Percentiles rank a stretch among this genome's conserved stretches.
Evolutionary conservation across 2,329 filamentous ascomycete species (phyloP).

Genomic region (Akanthomyces muscarius): DNA sequence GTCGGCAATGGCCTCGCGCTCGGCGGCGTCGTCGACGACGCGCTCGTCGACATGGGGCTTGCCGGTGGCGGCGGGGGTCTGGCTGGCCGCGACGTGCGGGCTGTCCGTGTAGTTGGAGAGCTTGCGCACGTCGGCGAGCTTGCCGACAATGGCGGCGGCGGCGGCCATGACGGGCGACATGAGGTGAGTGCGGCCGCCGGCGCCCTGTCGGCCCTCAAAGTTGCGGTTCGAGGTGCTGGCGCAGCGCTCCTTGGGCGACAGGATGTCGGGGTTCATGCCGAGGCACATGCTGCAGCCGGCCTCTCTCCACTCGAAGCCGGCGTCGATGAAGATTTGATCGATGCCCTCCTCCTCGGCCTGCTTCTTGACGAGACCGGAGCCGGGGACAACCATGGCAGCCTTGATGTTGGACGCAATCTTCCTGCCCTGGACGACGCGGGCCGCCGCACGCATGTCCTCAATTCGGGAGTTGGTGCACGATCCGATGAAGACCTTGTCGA

Average conservation of each 20-base stretch:
- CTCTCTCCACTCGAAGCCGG: conserved; percentile 97
- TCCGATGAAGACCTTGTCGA: conserved; percentile 98
- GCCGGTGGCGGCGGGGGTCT: conserved; percentile 32
- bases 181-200: conserved; percentile 83
- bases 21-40: conserved; percentile 46
- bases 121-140: conserved; percentile 86
- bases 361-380: conserved; percentile 88
- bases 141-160: conserved; percentile 82
- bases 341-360: conserved; percentile 89
- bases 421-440: conserved; percentile 79
- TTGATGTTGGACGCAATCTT: conserved; percentile 86
- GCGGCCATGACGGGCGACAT: conserved; percentile 98
- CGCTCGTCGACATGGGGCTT: conserved; percentile 52
- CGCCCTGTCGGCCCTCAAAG: conserved; percentile 94
- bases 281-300: conserved; percentile 99
- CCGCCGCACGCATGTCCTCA: conserved; percentile 87
- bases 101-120: conserved; percentile 59
- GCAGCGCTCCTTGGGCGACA: conserved; percentile 87
- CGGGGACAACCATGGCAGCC: conserved; percentile 93
- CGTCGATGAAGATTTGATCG: conserved; percentile 85
- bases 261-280: conserved; percentile 98
- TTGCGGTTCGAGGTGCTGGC: conserved; percentile 96
- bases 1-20: conserved; percentile 52
- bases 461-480: conserved; percentile 98
- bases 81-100: conserved; percentile 55